These are phyloP conservation scores for Leishmania gerbilli DNA, from an alignment of 208 protist species.

Conservation along the genomic window DNA sequence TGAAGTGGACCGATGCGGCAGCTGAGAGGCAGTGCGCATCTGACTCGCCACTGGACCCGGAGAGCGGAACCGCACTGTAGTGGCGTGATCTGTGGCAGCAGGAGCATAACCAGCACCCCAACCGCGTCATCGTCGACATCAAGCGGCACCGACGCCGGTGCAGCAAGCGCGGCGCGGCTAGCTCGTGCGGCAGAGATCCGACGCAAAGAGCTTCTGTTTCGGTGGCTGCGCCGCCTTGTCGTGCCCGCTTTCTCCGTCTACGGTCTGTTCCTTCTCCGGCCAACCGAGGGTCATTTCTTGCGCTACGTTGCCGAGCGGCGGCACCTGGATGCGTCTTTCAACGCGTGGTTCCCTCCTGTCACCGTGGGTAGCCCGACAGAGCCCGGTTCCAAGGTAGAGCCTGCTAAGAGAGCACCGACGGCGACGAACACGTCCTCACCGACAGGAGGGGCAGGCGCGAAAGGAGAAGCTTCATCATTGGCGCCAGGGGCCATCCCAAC, in stretches of 20 bases:
- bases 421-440: background rate
- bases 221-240: slow-evolving; percentile 61
- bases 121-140: background rate
- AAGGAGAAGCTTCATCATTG: background rate
- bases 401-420: background rate
- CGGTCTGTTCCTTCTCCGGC: slow-evolving; percentile 63
- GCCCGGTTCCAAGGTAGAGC: background rate
- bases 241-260: slow-evolving; percentile 59
- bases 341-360: slow-evolving; percentile 58
- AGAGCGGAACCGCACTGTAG: background rate
- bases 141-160: background rate
- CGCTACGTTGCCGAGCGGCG: slow-evolving; percentile 76
- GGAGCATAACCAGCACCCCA: background rate
- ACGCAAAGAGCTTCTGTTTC: slow-evolving; percentile 36
- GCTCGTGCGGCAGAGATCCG: slow-evolving; percentile 45
- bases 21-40: background rate
- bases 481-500: background rate
- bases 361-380: background rate
- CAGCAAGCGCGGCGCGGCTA: background rate
- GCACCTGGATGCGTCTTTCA: slow-evolving; percentile 60
- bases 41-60: background rate
- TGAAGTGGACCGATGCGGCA: background rate
- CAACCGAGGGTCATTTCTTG: slow-evolving; percentile 78
- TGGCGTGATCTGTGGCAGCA: background rate
- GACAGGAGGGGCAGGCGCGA: background rate